phyloP scores from a whole-genome alignment of 139 green algal genomes.

The Chlorella sp. region DNA sequence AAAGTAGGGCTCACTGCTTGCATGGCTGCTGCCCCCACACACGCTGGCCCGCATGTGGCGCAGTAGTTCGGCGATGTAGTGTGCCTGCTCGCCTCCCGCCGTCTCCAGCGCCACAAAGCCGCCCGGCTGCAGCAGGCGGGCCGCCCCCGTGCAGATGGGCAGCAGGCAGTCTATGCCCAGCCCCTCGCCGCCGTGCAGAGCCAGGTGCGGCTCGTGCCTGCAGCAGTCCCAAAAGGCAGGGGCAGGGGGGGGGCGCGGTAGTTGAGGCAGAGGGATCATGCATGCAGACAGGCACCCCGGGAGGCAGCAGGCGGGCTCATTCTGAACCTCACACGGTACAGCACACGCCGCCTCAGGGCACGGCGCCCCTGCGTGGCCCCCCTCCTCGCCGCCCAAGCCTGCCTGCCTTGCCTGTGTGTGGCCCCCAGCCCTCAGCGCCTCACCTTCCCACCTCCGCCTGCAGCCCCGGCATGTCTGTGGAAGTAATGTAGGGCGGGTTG shows the following conservation, averaged over 20 bases:
- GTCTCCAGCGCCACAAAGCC: constrained; percentile 84
- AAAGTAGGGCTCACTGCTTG: not conserved
- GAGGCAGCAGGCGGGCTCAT: too few species aligned
- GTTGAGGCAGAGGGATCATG: not conserved
- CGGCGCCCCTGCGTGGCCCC: too few species aligned
- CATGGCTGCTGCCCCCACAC: not conserved
- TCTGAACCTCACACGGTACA: too few species aligned
- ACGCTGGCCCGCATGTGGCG: constrained; percentile 17
- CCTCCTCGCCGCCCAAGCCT: too few species aligned
- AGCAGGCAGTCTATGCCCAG: constrained; percentile 69
- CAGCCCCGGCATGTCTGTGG: constrained; percentile 65
- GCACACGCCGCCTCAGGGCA: not conserved
- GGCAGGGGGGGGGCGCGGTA: not conserved
- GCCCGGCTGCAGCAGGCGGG: constrained; percentile 53
- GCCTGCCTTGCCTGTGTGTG: too few species aligned
- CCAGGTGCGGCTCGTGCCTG: constrained; percentile 82
- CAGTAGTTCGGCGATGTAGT: constrained; percentile 54
- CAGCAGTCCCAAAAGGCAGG: not conserved
- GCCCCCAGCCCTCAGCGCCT: not conserved
- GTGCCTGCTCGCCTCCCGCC: constrained; percentile 67
- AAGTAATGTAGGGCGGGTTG: constrained; percentile 95
- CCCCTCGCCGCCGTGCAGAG: constrained; percentile 83
- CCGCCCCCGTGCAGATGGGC: constrained; percentile 58
- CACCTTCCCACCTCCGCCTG: constrained; percentile 57
- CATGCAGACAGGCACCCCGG: not conserved